Evolutionary conservation across 208 protist species (phyloP).

Genomic region (Lotmaria passim): DNA sequence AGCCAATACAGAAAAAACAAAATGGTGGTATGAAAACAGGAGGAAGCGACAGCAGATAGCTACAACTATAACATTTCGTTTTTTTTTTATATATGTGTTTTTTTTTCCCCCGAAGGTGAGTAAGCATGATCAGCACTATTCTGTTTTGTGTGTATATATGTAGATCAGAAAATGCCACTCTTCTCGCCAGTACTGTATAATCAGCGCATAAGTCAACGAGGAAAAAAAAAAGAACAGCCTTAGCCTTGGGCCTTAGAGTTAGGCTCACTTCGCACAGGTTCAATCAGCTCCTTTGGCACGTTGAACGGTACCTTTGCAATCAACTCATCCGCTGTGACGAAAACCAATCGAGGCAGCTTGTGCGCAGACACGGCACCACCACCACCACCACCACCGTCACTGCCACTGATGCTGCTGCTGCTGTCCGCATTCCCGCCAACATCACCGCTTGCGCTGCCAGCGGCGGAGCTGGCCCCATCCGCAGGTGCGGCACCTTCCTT

Average conservation of each 20-base stretch:
- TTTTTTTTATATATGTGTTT: too few species aligned
- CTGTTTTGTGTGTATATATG: too few species aligned
- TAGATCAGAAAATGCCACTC: too few species aligned
- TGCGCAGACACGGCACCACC: not conserved
- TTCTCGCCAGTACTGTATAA: not conserved
- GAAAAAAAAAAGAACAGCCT: not conserved
- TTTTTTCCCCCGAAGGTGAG: too few species aligned
- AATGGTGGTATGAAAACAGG: too few species aligned
- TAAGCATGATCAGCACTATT: too few species aligned
- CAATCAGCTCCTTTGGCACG: conserved; percentile 77
- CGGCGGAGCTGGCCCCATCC: not conserved
- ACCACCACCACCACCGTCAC: not conserved
- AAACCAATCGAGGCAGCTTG: conserved; percentile 42
- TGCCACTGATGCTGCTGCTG: not conserved
- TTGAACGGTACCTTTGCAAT: conserved; percentile 78
- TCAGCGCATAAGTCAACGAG: not conserved
- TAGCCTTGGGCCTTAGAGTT: not conserved
- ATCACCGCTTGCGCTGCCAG: not conserved
- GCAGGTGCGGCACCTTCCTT: too few species aligned
- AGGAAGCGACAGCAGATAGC: too few species aligned
- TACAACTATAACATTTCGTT: too few species aligned
- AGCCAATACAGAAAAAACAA: too few species aligned
- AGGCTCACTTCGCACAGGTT: not conserved
- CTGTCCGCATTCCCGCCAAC: not conserved
- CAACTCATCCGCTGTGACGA: conserved; percentile 72